Percentiles rank a stretch among this genome's conserved stretches.
Evolutionary conservation across 306 rosid genomes (phyloP).

Genomic region (Parietaria judaica): DNA sequence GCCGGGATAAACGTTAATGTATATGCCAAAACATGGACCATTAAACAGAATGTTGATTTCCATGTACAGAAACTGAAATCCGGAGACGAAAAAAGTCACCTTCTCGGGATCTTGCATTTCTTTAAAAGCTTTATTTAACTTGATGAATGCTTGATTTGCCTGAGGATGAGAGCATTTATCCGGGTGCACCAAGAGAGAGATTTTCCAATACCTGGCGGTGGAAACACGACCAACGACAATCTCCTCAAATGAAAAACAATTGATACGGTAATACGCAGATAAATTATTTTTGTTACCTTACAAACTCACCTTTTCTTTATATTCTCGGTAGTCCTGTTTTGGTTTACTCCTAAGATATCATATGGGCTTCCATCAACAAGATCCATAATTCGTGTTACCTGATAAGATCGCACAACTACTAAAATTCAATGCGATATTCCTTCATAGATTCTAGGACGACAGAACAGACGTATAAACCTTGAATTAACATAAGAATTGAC

Average conservation of each 20-base stretch:
- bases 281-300: neutral
- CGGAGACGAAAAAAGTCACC: constrained; percentile 37
- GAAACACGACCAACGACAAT: neutral
- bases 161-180: constrained; percentile 97
- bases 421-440: constrained; percentile 13
- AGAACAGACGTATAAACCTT: neutral
- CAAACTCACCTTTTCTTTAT: constrained; percentile 67
- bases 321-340: constrained; percentile 58
- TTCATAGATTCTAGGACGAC: constrained; percentile 15
- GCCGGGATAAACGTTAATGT: neutral
- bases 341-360: constrained; percentile 79
- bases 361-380: constrained; percentile 59
- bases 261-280: neutral
- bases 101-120: constrained; percentile 44
- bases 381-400: constrained; percentile 90
- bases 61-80: neutral
- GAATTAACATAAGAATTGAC: neutral
- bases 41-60: neutral
- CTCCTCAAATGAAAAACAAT: neutral
- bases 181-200: constrained; percentile 95
- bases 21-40: too few relatives aligned
- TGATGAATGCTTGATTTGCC: constrained; percentile 85
- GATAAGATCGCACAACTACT: constrained; percentile 16
- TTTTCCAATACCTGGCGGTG: constrained; percentile 71
- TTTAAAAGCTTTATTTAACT: constrained; percentile 75